phyloP scores from a whole-genome alignment of 495 filamentous ascomycete genomes.

The Lasiosphaeris hirsuta region DNA sequence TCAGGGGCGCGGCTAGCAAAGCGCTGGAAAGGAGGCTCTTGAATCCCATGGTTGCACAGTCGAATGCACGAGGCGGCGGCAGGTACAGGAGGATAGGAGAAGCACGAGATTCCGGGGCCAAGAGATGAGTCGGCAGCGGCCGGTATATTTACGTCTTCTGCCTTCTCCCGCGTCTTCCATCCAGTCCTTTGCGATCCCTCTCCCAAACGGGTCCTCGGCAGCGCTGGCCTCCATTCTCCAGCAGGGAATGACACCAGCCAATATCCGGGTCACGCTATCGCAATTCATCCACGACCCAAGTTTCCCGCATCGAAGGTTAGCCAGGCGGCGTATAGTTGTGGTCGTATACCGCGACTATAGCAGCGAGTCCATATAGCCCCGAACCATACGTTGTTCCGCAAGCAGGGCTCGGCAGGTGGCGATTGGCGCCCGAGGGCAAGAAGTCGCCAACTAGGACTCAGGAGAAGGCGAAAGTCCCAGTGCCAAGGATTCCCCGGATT shows the following conservation, averaged over 20 bases:
- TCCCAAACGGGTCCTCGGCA: not conserved
- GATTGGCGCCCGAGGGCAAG: no score
- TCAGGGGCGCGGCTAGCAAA: constrained; percentile 27
- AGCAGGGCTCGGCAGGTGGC: no score
- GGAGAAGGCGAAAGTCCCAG: no score
- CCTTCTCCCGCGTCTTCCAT: not conserved
- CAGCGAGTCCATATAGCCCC: not conserved
- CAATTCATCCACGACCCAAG: constrained; percentile 13
- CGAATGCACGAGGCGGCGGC: not conserved
- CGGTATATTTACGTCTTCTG: constrained; percentile 1
- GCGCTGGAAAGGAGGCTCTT: constrained; percentile 22
- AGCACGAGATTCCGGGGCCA: not conserved
- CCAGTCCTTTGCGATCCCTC: not conserved
- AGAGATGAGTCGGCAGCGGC: not conserved
- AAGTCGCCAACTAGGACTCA: no score
- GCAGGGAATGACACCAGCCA: constrained; percentile 6
- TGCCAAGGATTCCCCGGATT: constrained; percentile 23
- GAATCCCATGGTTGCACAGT: constrained; percentile 24
- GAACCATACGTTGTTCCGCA: no score
- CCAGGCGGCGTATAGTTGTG: not conserved
- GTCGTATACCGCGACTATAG: constrained; percentile 1
- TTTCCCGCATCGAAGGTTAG: not conserved
- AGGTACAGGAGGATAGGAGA: constrained; percentile 1
- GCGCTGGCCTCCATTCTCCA: not conserved
- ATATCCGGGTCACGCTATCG: constrained; percentile 18